These are phyloP conservation scores for Cladophialophora chaetospira DNA, from an alignment of 2,329 filamentous ascomycete species.

Conservation along the genomic window DNA sequence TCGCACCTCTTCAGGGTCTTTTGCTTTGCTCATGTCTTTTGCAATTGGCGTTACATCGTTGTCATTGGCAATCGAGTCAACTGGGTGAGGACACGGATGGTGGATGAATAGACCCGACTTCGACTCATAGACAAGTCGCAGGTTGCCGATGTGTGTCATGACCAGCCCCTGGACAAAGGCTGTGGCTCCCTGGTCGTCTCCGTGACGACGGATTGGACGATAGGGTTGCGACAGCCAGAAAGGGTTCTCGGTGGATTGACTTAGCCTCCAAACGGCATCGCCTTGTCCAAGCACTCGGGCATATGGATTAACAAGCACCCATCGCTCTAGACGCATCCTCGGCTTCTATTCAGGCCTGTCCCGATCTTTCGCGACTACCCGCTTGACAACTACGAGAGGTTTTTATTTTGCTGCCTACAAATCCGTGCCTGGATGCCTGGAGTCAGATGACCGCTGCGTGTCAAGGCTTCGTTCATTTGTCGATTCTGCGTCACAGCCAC, in stretches of 20 bases:
- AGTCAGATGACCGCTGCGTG: conserved; percentile 17
- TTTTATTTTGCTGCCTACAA: conserved; percentile 10
- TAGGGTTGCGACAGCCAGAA: background rate
- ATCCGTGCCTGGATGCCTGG: conserved; percentile 13
- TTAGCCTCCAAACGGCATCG: conserved; percentile 8
- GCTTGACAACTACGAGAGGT: background rate
- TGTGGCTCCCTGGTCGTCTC: conserved; percentile 4
- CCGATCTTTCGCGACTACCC: conserved; percentile 14
- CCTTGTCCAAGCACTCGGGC: background rate
- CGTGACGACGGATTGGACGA: background rate
- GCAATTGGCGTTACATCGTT: conserved; percentile 18
- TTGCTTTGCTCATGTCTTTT: conserved; percentile 13
- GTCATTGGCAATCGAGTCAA: conserved; percentile 8
- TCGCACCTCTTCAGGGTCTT: conserved; percentile 10
- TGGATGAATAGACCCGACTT: conserved; percentile 4
- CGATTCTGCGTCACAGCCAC: conserved; percentile 7
- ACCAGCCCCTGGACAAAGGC: background rate
- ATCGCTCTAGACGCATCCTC: conserved; percentile 1
- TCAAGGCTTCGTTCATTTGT: background rate
- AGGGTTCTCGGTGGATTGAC: background rate
- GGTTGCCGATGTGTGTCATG: background rate
- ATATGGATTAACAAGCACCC: conserved; percentile 7
- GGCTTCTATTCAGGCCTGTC: conserved; percentile 5
- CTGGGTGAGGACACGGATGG: background rate
- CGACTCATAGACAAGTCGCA: conserved; percentile 8